Evolutionary conservation across 2,329 filamentous ascomycete species (phyloP), one percentile per base, ranked within the genome.

Genomic region (Beauveria sp.): DNA sequence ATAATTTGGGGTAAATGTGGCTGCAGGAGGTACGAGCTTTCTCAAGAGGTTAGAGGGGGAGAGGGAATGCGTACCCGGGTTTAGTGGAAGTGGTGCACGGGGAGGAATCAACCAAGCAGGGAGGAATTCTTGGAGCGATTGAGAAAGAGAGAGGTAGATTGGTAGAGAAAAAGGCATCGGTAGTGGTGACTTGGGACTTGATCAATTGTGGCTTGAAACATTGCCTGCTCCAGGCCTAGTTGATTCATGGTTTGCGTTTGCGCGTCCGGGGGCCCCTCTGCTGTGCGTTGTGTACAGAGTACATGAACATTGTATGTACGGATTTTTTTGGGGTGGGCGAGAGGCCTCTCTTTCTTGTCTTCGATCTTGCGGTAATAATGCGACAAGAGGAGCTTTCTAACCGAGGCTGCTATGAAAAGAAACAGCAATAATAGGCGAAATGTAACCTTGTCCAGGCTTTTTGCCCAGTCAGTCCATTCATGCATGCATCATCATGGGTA

Each of bases 191-290:
- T 4, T 16, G 42, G 34, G 46, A 51, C 14, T 38, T 38, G 34
- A 38, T 38, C 22, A 14, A 45, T 16, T 12, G 56, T 51, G 56
- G 56, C 56, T 51, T 59, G 56, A 59, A 59, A 59, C 56, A 59
- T 51, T 18, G 22, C 56, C 55, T 50, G 12, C 31, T 34, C 31
- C 10, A 34, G 31, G 31, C 31, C 31, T 34, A 34, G 31, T 34
- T 34, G 12, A 34, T 34, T 34, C 31, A 34, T 34, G 31, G 31
- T 34, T 34, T 34, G 31, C 31, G 31, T 34, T 34, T 34, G 31
- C 31, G 31, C 12, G 55, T 58, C 45, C n/a, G 4, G 49, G 31
- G 22, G 24, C 45, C 24, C 46, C 46, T 38, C 51, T 9, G 2
- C 6, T 46, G 45, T 58, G 46, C 31, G 45, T 42, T 49, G 46